phyloP scores from a whole-genome alignment of 257 asterid genomes.

The Solanum etuberosum region DNA sequence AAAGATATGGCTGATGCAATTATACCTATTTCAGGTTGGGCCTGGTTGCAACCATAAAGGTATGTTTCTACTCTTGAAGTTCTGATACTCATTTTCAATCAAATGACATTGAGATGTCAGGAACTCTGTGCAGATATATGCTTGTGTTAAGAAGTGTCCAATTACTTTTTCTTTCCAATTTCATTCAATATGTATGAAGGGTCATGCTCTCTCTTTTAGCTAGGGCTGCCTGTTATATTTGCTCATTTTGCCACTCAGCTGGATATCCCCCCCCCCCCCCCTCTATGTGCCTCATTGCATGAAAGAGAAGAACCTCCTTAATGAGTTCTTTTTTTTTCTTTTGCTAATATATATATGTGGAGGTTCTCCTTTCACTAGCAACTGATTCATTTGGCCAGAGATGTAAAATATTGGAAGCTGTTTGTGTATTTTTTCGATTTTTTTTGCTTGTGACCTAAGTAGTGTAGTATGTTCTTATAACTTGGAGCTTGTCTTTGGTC shows the following conservation, averaged over 20 bases:
- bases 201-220: background rate
- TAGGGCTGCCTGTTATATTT: background rate
- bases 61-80: conserved; percentile 8
- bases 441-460: background rate
- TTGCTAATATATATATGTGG: background rate
- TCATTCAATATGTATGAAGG: background rate
- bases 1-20: background rate
- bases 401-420: background rate
- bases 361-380: background rate
- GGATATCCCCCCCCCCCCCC: background rate
- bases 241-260: background rate
- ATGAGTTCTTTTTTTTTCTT: background rate
- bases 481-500: background rate
- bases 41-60: conserved; percentile 76
- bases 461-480: background rate
- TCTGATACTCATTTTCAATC: background rate
- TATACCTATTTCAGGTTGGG: conserved; percentile 46
- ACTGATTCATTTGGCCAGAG: background rate
- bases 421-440: background rate
- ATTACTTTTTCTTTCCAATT: background rate
- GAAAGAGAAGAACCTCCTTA: background rate
- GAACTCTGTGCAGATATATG: background rate
- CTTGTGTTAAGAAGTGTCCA: background rate
- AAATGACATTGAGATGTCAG: background rate
- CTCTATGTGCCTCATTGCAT: background rate